Conservation (phyloP, 129 eudicot species). For the Glebionis coronaria region DNA sequence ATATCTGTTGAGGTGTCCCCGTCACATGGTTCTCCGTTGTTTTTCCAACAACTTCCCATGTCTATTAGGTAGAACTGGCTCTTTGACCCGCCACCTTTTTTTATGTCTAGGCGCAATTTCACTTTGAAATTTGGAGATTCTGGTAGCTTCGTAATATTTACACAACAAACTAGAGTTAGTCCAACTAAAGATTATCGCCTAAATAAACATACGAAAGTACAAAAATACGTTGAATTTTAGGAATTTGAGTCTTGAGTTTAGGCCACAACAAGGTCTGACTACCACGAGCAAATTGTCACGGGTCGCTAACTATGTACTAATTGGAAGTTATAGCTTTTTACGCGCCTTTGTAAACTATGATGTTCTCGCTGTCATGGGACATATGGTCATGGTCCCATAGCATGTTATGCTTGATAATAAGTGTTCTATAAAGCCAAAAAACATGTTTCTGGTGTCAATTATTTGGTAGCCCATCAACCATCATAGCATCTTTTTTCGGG, state of each 20-base stretch:
- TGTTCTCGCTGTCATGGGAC: background rate
- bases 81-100: constrained; percentile 82
- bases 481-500: background rate
- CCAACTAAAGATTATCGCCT: too few species aligned
- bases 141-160: constrained; percentile 52
- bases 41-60: constrained; percentile 98
- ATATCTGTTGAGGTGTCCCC: constrained; percentile 77
- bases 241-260: too few species aligned
- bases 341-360: too few species aligned
- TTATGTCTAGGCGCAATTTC: constrained; percentile 56
- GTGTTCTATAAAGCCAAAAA: background rate
- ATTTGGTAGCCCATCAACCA: constrained; percentile 16
- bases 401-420: constrained; percentile 11
- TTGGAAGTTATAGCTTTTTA: too few species aligned
- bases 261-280: too few species aligned
- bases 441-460: background rate
- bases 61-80: constrained; percentile 91
- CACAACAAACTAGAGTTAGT: too few species aligned
- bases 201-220: too few species aligned
- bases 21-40: constrained; percentile 74
- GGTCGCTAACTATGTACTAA: too few species aligned
- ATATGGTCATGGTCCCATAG: background rate
- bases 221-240: too few species aligned
- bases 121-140: constrained; percentile 89
- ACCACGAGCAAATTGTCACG: too few species aligned